Conservation (phyloP, 2,329 filamentous ascomycete species). For the Talaromyces sp. region DNA sequence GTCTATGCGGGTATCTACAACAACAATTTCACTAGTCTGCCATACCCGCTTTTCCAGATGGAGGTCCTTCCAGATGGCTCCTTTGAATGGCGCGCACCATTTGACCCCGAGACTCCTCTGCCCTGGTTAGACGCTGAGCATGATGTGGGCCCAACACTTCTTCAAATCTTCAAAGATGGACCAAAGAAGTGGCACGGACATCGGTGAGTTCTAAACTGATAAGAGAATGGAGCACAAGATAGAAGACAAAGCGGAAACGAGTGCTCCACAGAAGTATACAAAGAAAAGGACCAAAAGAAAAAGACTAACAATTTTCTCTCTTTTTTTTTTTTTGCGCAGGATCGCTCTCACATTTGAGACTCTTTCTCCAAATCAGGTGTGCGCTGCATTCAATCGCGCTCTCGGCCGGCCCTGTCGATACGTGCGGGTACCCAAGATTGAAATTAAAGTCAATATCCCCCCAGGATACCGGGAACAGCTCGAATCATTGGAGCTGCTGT, state of each 20-base stretch:
- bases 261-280: neutral
- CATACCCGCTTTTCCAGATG: conserved; percentile 95
- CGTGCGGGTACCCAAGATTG: conserved; percentile 70
- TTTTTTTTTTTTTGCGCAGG: conserved; percentile 51
- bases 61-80: conserved; percentile 81
- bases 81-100: conserved; percentile 91
- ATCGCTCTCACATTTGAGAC: conserved; percentile 91
- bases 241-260: neutral
- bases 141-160: conserved; percentile 86
- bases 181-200: conserved; percentile 78
- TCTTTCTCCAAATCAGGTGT: conserved; percentile 80
- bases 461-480: conserved; percentile 87
- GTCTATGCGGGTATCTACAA: conserved; percentile 98
- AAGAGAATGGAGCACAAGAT: neutral
- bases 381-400: conserved; percentile 75
- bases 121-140: conserved; percentile 97
- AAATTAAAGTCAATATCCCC: conserved; percentile 83
- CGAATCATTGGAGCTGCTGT: conserved; percentile 63
- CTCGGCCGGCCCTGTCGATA: conserved; percentile 79
- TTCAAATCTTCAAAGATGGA: conserved; percentile 95
- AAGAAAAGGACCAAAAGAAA: neutral
- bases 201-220: conserved; percentile 53
- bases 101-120: conserved; percentile 83
- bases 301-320: conserved; percentile 11
- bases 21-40: conserved; percentile 95